phyloP scores from a whole-genome alignment of 106 monocot species.

The Gastrodia elata region DNA sequence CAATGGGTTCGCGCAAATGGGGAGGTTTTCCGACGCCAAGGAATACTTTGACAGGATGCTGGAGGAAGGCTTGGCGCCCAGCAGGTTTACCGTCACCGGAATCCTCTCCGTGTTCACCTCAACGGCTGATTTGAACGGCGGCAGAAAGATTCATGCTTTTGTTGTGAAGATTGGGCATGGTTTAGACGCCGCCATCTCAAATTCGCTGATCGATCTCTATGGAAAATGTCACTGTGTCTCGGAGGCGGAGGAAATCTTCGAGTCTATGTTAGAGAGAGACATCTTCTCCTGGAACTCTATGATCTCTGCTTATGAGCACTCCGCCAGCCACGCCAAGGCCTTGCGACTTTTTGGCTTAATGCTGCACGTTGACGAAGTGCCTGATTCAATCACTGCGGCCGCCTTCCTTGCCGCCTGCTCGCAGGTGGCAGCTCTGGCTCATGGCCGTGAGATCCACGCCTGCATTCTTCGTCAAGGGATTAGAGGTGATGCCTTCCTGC shows the following conservation, averaged over 20 bases:
- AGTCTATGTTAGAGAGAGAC: conserved; percentile 38
- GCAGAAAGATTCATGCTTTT: conserved; percentile 42
- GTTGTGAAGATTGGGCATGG: conserved; percentile 33
- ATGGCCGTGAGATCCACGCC: conserved; percentile 49
- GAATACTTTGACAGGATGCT: conserved; percentile 42
- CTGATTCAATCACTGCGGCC: conserved; percentile 51
- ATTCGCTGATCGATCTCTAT: conserved; percentile 65
- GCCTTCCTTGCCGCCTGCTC: conserved; percentile 63
- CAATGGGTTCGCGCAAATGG: conserved; percentile 54
- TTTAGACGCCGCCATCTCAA: conserved; percentile 17
- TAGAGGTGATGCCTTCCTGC: conserved; percentile 28
- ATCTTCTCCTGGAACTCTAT: conserved; percentile 77
- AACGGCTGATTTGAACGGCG: conserved; percentile 25
- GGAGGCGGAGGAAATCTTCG: conserved; percentile 46
- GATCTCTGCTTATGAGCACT: conserved; percentile 30
- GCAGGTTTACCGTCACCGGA: conserved; percentile 51
- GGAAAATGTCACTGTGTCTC: conserved; percentile 48
- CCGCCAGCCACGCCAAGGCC: conserved; percentile 29
- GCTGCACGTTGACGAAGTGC: conserved; percentile 20
- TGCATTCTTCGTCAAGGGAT: conserved; percentile 40
- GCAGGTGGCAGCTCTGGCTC: conserved; percentile 38
- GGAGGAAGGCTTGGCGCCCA: conserved; percentile 30
- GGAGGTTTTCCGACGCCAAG: conserved; percentile 26
- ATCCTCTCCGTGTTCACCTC: conserved; percentile 53
- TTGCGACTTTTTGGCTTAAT: conserved; percentile 38